Conservation (phyloP, 2,329 filamentous ascomycete genomes). For the Escovopsis weberi region DNA sequence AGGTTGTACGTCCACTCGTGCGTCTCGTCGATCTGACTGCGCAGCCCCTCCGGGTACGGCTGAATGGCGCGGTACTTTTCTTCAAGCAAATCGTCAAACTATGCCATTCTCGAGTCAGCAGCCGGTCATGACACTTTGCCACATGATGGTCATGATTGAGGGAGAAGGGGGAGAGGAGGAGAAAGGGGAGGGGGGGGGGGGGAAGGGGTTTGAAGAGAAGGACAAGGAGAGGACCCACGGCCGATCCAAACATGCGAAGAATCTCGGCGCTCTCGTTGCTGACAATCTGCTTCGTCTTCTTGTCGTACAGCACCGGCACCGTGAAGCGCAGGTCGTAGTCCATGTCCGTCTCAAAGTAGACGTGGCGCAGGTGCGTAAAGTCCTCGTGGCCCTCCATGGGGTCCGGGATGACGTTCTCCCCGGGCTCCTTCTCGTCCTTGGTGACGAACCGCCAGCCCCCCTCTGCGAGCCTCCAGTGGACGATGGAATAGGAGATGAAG, state of each 20-base stretch:
- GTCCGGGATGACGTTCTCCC: slow-evolving; percentile 50
- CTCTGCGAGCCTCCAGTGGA: slow-evolving; percentile 76
- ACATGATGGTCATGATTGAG: too few species aligned
- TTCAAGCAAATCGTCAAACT: slow-evolving; percentile 59
- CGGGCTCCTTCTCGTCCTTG: slow-evolving; percentile 39
- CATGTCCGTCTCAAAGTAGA: slow-evolving; percentile 64
- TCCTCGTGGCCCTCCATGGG: slow-evolving; percentile 55
- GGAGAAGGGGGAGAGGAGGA: neutral
- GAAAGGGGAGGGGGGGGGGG: neutral
- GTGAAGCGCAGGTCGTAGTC: slow-evolving; percentile 71
- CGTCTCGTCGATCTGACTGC: slow-evolving; percentile 54
- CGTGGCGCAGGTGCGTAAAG: slow-evolving; percentile 55
- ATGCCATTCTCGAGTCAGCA: neutral
- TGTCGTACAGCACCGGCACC: slow-evolving; percentile 77
- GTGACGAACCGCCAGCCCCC: slow-evolving; percentile 72
- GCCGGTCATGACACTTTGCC: neutral
- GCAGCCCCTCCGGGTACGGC: slow-evolving; percentile 53
- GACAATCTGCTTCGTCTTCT: slow-evolving; percentile 59
- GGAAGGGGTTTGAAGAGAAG: too few species aligned
- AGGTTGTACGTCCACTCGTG: slow-evolving; percentile 69
- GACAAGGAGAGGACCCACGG: slow-evolving; percentile 29
- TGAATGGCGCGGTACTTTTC: slow-evolving; percentile 45
- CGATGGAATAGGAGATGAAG: slow-evolving; percentile 62
- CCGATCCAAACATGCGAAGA: slow-evolving; percentile 73
- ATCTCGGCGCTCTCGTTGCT: slow-evolving; percentile 91